A percentile compares a stretch with the other conserved stretches of the same genome.
These are phyloP conservation scores for Curvularia spicifera DNA, from an alignment of 2,329 filamentous ascomycete genomes.

Conservation along the genomic window DNA sequence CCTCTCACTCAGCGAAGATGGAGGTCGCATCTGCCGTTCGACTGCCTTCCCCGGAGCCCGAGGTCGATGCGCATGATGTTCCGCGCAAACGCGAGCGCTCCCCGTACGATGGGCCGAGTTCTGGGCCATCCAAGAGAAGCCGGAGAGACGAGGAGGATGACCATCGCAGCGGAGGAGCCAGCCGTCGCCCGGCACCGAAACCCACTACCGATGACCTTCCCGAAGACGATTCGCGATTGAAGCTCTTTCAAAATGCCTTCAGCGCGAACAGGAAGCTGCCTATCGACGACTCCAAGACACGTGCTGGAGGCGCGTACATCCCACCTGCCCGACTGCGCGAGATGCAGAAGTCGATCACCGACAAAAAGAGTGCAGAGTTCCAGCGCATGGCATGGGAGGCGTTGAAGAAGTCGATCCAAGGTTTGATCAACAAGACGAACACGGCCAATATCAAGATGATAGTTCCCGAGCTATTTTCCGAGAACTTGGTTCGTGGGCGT, in stretches of 20 bases:
- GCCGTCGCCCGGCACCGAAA: constrained; percentile 58
- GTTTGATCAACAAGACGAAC: constrained; percentile 99
- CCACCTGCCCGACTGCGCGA: constrained; percentile 89
- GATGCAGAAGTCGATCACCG: constrained; percentile 94
- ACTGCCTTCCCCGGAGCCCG: constrained; percentile 63
- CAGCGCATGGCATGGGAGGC: constrained; percentile 99
- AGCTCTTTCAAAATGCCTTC: constrained; percentile 47
- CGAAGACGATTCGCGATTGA: constrained; percentile 46
- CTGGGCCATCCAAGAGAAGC: constrained; percentile 49
- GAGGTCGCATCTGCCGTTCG: constrained; percentile 59
- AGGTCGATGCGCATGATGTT: constrained; percentile 52
- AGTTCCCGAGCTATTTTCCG: constrained; percentile 91
- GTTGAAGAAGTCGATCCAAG: constrained; percentile 98
- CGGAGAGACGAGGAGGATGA: constrained; percentile 46
- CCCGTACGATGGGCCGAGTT: constrained; percentile 42
- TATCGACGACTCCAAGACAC: constrained; percentile 87
- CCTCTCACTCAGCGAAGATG: constrained; percentile 29
- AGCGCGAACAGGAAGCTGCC: constrained; percentile 74
- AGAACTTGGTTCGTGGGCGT: constrained; percentile 90
- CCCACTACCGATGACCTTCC: constrained; percentile 27
- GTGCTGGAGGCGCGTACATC: constrained; percentile 95
- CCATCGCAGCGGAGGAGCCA: constrained; percentile 70
- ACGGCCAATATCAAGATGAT: constrained; percentile 98
- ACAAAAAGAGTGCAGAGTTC: constrained; percentile 95
- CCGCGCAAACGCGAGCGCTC: constrained; percentile 64